Evolutionary conservation across 805 yeast genomes (phyloP).

Genomic region (Suhomyces faveliae): DNA sequence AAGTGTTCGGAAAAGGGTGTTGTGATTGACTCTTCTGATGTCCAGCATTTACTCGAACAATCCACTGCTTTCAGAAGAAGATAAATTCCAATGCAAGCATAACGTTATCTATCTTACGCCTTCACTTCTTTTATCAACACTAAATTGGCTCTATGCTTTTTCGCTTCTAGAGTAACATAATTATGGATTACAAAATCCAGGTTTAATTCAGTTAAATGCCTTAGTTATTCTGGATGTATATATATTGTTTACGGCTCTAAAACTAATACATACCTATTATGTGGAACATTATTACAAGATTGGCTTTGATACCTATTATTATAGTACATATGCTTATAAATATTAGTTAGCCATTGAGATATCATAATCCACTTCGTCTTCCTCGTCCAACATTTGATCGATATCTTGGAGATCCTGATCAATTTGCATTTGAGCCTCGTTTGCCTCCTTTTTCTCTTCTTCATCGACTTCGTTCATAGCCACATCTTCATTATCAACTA

Average conservation of each 20-base stretch:
- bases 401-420: conserved; percentile 26
- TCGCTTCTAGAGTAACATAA: background rate
- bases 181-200: too few relatives aligned
- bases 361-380: conserved; percentile 39
- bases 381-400: conserved; percentile 37
- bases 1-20: conserved; percentile 93
- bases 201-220: too few relatives aligned
- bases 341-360: conserved; percentile 19
- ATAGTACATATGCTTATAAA: background rate
- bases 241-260: too few relatives aligned
- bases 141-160: background rate
- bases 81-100: background rate
- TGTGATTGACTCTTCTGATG: conserved; percentile 78
- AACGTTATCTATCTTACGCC: background rate
- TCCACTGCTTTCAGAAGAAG: conserved; percentile 3
- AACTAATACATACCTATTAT: too few relatives aligned
- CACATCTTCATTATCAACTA: background rate
- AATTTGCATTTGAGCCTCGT: conserved; percentile 6
- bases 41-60: conserved; percentile 51
- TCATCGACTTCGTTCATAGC: background rate
- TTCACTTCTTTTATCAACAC: background rate
- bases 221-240: too few relatives aligned
- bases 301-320: too few relatives aligned
- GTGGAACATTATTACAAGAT: too few relatives aligned
- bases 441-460: background rate